These are phyloP conservation scores for Keithomyces neogunnii DNA, from an alignment of 2,329 filamentous ascomycete genomes.

Conservation along the genomic window DNA sequence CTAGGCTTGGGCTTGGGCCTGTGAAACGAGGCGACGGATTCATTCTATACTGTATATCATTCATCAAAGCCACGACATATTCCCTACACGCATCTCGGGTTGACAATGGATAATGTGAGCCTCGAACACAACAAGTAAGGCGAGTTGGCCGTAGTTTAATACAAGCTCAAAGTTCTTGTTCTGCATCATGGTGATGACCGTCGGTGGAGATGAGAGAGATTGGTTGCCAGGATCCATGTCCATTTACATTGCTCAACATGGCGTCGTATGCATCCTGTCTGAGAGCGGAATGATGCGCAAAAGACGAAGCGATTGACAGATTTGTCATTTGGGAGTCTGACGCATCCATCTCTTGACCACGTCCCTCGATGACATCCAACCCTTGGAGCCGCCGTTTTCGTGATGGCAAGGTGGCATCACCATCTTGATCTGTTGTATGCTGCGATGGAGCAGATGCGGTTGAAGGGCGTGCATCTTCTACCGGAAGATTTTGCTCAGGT, in stretches of 20 bases:
- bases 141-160: too few relatives aligned
- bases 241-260: conserved; percentile 20
- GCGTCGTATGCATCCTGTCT: conserved; percentile 24
- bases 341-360: not conserved
- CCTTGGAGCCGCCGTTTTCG: not conserved
- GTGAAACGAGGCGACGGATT: not conserved
- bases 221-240: conserved; percentile 19
- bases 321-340: conserved; percentile 1
- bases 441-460: not conserved
- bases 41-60: not conserved
- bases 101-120: too few relatives aligned
- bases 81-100: too few relatives aligned
- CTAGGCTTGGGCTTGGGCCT: conserved; percentile 18
- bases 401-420: not conserved
- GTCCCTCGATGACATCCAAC: not conserved
- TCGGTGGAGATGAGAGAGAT: conserved; percentile 27
- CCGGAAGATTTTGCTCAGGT: not conserved
- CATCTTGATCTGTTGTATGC: not conserved
- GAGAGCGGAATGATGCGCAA: conserved; percentile 12
- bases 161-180: conserved; percentile 22
- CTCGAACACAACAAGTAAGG: too few relatives aligned
- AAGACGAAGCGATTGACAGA: not conserved
- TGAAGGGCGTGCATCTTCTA: not conserved
- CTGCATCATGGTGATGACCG: conserved; percentile 21
- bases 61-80: too few relatives aligned